These are phyloP conservation scores for Trifolium dubium DNA, from an alignment of 306 rosid species.

Conservation along the genomic window DNA sequence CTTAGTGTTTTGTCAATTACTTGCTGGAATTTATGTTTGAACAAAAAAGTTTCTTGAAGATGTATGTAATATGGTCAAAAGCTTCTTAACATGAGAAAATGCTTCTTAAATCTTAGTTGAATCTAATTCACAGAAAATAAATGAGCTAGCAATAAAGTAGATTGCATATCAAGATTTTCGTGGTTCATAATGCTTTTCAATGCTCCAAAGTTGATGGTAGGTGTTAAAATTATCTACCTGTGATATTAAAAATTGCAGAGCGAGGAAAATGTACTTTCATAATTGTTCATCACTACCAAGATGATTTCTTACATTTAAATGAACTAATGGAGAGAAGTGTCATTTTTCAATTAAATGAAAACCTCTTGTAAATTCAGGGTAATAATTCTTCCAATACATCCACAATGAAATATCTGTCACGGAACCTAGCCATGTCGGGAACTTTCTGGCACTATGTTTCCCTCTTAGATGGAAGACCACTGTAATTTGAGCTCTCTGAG, in stretches of 20 bases:
- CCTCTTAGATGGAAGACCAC: slow-evolving; percentile 15
- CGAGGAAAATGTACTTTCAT: slow-evolving; percentile 9
- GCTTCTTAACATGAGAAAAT: no score
- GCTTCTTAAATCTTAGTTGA: no score
- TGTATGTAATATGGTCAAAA: not conserved
- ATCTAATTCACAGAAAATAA: no score
- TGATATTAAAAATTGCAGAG: not conserved
- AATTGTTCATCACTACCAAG: not conserved
- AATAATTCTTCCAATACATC: not conserved
- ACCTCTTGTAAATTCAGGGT: not conserved
- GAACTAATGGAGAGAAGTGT: slow-evolving; percentile 2
- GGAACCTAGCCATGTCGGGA: not conserved
- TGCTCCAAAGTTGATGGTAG: not conserved
- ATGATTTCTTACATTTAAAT: slow-evolving; percentile 13
- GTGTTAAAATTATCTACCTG: not conserved
- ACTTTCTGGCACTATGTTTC: not conserved
- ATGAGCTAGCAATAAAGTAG: not conserved
- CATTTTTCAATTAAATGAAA: slow-evolving; percentile 5
- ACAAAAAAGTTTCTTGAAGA: not conserved
- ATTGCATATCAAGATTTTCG: not conserved
- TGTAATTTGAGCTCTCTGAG: not conserved
- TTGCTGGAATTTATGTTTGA: no score
- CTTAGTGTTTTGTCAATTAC: no score
- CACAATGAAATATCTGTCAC: not conserved
- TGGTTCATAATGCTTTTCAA: not conserved